Percentiles rank a stretch among this genome's conserved stretches.
phyloP scores from a whole-genome alignment of 2,329 filamentous ascomycete species.

The Chaetothyriales sp. region DNA sequence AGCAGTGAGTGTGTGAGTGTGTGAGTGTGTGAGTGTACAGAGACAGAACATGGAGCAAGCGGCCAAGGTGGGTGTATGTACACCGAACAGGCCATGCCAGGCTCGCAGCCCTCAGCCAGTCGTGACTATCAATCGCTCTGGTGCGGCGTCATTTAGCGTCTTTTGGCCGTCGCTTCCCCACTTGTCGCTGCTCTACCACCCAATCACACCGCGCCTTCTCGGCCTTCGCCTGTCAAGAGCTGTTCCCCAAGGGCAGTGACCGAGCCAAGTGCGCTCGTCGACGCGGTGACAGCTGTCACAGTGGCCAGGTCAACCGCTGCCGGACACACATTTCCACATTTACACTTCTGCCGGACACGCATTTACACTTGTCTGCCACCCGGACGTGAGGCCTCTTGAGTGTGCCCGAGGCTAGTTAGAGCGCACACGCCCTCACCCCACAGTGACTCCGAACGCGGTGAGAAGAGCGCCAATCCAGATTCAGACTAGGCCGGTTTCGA shows the following conservation, averaged over 20 bases:
- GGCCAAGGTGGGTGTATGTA: background rate
- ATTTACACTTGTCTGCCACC: background rate
- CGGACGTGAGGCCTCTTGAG: background rate
- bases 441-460: background rate
- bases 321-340: background rate
- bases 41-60: background rate
- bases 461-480: background rate
- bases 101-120: background rate
- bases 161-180: background rate
- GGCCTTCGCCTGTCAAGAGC: background rate
- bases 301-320: background rate
- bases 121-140: background rate
- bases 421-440: background rate
- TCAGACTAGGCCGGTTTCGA: background rate
- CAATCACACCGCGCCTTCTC: background rate
- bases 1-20: background rate
- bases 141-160: background rate
- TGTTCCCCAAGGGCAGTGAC: background rate
- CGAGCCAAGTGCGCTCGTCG: background rate
- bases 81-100: background rate
- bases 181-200: background rate
- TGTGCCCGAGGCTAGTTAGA: background rate
- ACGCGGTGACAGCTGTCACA: background rate
- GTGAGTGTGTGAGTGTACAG: background rate
- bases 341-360: background rate